Evolutionary conservation across 148 eudicot genomes (phyloP).

Genomic region (Mesembryanthemum crystallinum): DNA sequence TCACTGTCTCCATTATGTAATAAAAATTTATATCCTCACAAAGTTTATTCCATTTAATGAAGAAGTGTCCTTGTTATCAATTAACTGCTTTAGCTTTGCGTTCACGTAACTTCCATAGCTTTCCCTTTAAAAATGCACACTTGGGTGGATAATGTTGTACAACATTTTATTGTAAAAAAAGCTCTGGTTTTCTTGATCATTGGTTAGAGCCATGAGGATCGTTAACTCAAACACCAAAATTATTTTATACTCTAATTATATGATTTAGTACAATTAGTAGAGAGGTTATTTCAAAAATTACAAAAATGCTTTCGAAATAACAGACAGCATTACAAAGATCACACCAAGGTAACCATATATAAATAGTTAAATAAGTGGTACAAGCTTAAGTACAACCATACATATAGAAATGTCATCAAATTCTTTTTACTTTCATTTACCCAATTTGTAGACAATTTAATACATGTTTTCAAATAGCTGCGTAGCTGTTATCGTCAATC

Average conservation of each 20-base stretch:
- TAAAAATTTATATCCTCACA: not conserved
- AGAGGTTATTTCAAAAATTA: no score
- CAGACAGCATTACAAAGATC: no score
- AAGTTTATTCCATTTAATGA: not conserved
- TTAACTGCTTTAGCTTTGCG: constrained; percentile 17
- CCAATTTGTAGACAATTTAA: not conserved
- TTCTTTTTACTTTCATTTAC: not conserved
- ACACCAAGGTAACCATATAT: no score
- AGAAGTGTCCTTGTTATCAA: not conserved
- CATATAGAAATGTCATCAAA: not conserved
- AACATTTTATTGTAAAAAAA: not conserved
- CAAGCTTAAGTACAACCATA: not conserved
- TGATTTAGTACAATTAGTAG: no score
- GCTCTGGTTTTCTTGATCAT: no score
- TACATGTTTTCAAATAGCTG: constrained; percentile 36
- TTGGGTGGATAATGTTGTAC: not conserved
- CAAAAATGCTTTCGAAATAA: no score
- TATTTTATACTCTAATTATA: no score
- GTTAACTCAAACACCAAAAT: no score
- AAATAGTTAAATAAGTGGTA: no score
- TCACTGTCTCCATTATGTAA: no score
- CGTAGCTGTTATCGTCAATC: constrained; percentile 50
- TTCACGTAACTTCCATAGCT: constrained; percentile 21
- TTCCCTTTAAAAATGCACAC: not conserved
- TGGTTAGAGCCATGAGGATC: no score